Evolutionary conservation across 2,329 filamentous ascomycete species (phyloP).

Genomic region (Colletotrichum musae): DNA sequence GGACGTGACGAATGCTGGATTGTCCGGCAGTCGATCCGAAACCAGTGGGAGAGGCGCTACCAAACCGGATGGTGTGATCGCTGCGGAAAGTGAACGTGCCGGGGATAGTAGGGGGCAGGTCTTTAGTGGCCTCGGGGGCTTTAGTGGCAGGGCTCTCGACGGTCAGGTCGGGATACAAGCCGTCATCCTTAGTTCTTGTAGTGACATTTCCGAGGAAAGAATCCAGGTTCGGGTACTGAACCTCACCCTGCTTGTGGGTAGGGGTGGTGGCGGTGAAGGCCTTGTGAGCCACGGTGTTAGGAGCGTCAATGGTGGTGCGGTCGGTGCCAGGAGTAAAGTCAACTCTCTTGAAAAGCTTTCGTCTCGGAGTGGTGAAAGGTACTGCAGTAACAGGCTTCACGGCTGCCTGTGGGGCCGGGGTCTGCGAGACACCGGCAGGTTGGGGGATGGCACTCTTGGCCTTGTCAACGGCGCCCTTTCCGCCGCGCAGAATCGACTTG

Average conservation of each 20-base stretch:
- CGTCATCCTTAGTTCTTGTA: conserved; percentile 50
- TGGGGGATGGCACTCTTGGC: conserved; percentile 64
- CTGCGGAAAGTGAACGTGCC: conserved; percentile 77
- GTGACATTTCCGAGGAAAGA: conserved; percentile 45
- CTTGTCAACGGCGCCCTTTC: conserved; percentile 55
- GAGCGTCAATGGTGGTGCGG: conserved; percentile 54
- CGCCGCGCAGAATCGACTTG: conserved; percentile 69
- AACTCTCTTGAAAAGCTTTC: conserved; percentile 79
- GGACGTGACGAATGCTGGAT: conserved; percentile 72
- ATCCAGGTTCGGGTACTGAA: conserved; percentile 53
- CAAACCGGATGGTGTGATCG: conserved; percentile 75
- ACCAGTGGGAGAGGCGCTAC: conserved; percentile 60
- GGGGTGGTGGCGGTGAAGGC: conserved; percentile 67
- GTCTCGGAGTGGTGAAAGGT: conserved; percentile 76
- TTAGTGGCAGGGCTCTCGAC: conserved; percentile 43
- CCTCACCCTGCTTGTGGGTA: conserved; percentile 50
- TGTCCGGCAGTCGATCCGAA: conserved; percentile 74
- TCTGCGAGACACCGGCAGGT: conserved; percentile 59
- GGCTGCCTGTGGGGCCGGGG: conserved; percentile 59
- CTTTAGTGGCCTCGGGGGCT: conserved; percentile 44
- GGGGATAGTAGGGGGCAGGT: conserved; percentile 59
- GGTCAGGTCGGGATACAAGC: conserved; percentile 67
- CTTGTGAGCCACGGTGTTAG: conserved; percentile 50
- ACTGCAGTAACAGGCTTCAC: conserved; percentile 68
- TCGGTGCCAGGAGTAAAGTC: conserved; percentile 84